Evolutionary conservation across 257 asterid genomes (phyloP).

Genomic region (Ocimum tenuiflorum): DNA sequence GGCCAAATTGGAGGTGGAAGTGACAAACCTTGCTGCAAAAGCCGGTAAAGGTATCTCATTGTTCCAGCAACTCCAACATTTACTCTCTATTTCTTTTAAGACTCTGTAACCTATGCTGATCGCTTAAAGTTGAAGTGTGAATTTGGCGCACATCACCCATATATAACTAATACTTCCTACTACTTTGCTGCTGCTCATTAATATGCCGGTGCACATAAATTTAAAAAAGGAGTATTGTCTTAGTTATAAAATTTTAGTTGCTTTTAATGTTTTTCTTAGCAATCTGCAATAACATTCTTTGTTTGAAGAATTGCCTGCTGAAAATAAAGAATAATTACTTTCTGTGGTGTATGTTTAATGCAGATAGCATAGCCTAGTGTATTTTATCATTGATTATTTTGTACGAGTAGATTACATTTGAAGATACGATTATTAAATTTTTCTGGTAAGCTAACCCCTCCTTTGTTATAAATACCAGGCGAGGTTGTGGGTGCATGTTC

Average conservation of each 20-base stretch:
- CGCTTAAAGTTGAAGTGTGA: slow-evolving; percentile 12
- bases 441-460: slow-evolving; percentile 24
- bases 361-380: slow-evolving; percentile 1
- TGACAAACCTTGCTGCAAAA: slow-evolving; percentile 96
- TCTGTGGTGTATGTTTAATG: neutral
- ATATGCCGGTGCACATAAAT: neutral
- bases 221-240: slow-evolving; percentile 1
- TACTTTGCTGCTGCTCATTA: slow-evolving; percentile 3
- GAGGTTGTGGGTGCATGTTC: slow-evolving; percentile 98
- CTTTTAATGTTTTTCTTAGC: neutral
- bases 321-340: neutral
- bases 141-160: slow-evolving; percentile 6
- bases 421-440: neutral
- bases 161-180: neutral
- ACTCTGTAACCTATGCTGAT: neutral
- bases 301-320: neutral
- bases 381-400: neutral
- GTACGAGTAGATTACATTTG: neutral
- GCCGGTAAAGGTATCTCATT: slow-evolving; percentile 89
- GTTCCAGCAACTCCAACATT: slow-evolving; percentile 11
- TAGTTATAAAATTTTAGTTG: neutral
- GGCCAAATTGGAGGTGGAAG: slow-evolving; percentile 97
- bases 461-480: slow-evolving; percentile 41
- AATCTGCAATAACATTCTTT: neutral
- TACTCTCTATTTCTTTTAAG: slow-evolving; percentile 13